These are phyloP conservation scores for Penicillium sp. DNA, from an alignment of 2,329 filamentous ascomycete genomes.

Conservation along the genomic window DNA sequence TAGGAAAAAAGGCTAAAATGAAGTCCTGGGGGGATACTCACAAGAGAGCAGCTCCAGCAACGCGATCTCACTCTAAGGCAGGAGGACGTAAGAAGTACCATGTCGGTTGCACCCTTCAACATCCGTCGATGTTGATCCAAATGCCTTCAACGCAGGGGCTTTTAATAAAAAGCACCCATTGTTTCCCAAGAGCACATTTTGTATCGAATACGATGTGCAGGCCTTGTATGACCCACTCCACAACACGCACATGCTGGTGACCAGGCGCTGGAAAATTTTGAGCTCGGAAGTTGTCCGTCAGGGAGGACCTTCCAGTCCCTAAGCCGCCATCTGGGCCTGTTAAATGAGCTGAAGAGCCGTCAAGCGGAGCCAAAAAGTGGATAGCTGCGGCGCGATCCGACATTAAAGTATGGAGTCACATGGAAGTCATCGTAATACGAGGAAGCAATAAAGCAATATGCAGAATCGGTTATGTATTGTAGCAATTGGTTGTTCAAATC, in stretches of 20 bases:
- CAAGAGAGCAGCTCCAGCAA: slow-evolving; percentile 12
- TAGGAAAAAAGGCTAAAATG: background rate
- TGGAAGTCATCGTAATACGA: background rate
- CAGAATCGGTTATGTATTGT: background rate
- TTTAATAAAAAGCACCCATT: slow-evolving; percentile 7
- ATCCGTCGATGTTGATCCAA: slow-evolving; percentile 8
- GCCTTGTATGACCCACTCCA: slow-evolving; percentile 9
- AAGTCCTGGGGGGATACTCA: slow-evolving; percentile 8
- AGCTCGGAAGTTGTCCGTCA: slow-evolving; percentile 22
- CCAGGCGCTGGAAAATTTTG: background rate
- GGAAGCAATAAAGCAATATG: background rate
- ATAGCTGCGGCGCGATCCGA: slow-evolving; percentile 10
- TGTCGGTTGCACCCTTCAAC: slow-evolving; percentile 16
- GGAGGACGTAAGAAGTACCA: slow-evolving; percentile 10
- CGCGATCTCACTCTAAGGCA: slow-evolving; percentile 5
- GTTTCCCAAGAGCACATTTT: slow-evolving; percentile 8
- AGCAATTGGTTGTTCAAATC: background rate
- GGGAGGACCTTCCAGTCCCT: background rate
- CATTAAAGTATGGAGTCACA: slow-evolving; percentile 8
- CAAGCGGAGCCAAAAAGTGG: slow-evolving; percentile 11
- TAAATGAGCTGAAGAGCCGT: slow-evolving; percentile 2
- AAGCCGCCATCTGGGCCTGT: background rate
- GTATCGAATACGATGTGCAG: background rate
- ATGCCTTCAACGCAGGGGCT: slow-evolving; percentile 7
- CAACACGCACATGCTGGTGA: background rate